Evolutionary conservation across 2,329 filamentous ascomycete species (phyloP), one percentile per base, ranked within the genome.

Genomic region (Exophiala sp.): DNA sequence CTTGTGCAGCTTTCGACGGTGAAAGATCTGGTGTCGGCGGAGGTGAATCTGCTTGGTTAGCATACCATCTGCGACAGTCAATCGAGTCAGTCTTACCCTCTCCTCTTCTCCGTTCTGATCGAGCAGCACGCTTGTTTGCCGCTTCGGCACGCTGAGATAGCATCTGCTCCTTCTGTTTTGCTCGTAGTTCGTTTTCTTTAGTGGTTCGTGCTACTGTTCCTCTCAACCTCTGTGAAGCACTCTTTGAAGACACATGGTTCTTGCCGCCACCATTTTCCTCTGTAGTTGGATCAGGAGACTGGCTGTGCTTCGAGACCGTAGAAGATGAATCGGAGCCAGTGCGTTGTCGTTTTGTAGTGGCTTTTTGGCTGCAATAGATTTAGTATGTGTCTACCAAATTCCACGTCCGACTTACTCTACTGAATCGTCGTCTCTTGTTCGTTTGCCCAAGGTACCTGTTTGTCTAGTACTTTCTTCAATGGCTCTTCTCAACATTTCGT

Each of bases 371-470:
- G 64, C 58, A 61, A 47, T 53, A 53, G 10, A 24, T 12, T 55
- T 35, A 55, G 54, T 46, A 29, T 29, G 24, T 44, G 42, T 29
- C 21, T 14, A 3, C 41, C 41, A 29, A 29, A 21, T 18, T n/a
- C 6, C 18, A 43, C 11, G 29, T 24, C 35, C 18, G 38, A 83
- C 90, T 72, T 79, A 97, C 92, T 95, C 89, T 80, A 96, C 91
- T 67, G 90, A 96, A 57, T 94, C 90, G 65, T 94, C 95, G 65
- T 94, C 95, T 58, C 92, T 83, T 58, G 85, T 86, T 65, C 94
- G 80, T 75, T 99, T 99, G 20, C 83, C 80, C 66, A 88, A 84
- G 60, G 87, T 80, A 47, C 75, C 79, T 34, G 71, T 75, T 48
- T 78, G 78, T 72, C 91, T 96, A 29, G 24, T 29, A 75, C 94